Evolutionary conservation across 768 basidiomycete genomes (phyloP).

Genomic region (Clitopilus hobsonii): DNA sequence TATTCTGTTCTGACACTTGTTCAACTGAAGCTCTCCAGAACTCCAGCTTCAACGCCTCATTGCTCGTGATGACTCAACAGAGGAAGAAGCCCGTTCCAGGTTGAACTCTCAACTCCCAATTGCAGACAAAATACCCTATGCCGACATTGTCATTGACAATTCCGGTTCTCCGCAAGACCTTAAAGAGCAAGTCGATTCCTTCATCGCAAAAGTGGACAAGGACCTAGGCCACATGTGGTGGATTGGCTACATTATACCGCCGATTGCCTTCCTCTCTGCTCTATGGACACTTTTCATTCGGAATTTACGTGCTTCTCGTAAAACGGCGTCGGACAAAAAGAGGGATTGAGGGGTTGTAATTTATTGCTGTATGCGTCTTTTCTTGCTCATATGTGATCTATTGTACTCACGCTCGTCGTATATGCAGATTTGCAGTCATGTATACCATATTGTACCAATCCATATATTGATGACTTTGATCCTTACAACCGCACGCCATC

Average conservation of each 20-base stretch:
- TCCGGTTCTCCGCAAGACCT: constrained; percentile 72
- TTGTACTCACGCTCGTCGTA: neutral
- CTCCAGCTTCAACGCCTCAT: constrained; percentile 84
- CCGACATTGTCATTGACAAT: constrained; percentile 86
- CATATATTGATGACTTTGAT: no score
- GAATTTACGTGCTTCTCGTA: neutral
- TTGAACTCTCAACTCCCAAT: constrained; percentile 81
- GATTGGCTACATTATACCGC: constrained; percentile 59
- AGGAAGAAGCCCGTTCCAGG: constrained; percentile 66
- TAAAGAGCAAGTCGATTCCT: constrained; percentile 22
- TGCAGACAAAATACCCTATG: constrained; percentile 73
- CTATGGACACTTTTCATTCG: constrained; percentile 22
- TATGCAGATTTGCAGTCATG: neutral
- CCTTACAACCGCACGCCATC: no score
- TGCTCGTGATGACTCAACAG: constrained; percentile 62
- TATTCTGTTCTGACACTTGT: neutral
- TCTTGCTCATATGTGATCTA: neutral
- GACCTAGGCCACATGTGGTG: constrained; percentile 32
- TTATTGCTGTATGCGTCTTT: neutral
- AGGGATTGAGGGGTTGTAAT: neutral
- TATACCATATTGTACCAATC: neutral
- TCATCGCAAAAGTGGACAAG: constrained; percentile 1
- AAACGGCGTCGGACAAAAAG: neutral
- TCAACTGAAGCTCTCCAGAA: constrained; percentile 58
- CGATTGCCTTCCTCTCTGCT: constrained; percentile 45